These are phyloP conservation scores for Pseudoneurospora amorphoporcata DNA, from an alignment of 495 filamentous ascomycete species.

Conservation along the genomic window DNA sequence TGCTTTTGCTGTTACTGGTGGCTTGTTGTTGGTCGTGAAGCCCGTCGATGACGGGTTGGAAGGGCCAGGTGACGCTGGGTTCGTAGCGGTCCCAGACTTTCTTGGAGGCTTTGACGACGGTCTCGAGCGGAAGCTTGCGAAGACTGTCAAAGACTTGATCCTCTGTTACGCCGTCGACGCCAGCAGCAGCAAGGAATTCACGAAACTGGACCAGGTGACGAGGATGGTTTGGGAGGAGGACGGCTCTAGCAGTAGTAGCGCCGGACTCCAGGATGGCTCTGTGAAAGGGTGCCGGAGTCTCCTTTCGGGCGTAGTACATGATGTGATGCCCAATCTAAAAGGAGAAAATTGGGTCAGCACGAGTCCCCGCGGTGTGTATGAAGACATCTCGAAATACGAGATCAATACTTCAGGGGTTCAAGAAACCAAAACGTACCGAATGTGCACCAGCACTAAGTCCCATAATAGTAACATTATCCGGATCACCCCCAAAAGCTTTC, in stretches of 20 bases:
- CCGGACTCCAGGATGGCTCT: conserved; percentile 57
- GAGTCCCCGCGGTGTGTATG: background rate
- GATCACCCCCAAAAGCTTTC: conserved; percentile 51
- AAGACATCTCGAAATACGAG: background rate
- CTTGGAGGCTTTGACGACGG: conserved; percentile 39
- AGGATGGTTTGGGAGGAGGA: conserved; percentile 42
- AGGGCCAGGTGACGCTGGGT: conserved; percentile 50
- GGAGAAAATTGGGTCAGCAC: conserved; percentile 3
- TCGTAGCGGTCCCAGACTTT: conserved; percentile 44
- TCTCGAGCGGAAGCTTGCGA: conserved; percentile 34
- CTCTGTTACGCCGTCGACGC: conserved; percentile 29
- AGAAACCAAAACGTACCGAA: conserved; percentile 32
- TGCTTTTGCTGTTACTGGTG: conserved; percentile 11
- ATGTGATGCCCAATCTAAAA: conserved; percentile 54
- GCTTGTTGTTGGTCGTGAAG: conserved; percentile 14
- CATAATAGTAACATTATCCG: conserved; percentile 51
- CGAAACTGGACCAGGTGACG: conserved; percentile 51
- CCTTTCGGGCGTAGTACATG: conserved; percentile 35
- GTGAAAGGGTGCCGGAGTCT: conserved; percentile 39
- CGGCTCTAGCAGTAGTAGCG: conserved; percentile 48
- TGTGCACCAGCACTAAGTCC: conserved; percentile 60
- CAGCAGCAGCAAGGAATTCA: conserved; percentile 42
- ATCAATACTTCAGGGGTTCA: background rate
- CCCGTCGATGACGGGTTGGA: conserved; percentile 57
- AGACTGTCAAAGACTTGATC: conserved; percentile 41